These are phyloP conservation scores for Neoboletus subvelutipes DNA, from an alignment of 768 basidiomycete species.

Conservation along the genomic window DNA sequence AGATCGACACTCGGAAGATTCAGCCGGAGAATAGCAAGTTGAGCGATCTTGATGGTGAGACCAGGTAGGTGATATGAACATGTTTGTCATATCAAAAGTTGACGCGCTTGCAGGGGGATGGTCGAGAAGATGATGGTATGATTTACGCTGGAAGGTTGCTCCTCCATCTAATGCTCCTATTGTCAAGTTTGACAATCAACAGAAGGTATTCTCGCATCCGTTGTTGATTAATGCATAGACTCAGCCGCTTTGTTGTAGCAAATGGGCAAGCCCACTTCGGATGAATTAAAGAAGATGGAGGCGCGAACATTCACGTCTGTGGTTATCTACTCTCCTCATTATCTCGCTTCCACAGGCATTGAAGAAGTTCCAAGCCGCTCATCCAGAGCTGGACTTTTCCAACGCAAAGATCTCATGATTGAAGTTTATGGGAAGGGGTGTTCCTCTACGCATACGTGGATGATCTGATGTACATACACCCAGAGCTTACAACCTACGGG, in stretches of 20 bases:
- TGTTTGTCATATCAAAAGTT: constrained; percentile 3
- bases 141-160: neutral
- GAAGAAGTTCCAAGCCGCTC: constrained; percentile 83
- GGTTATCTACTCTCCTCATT: neutral
- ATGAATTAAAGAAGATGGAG: constrained; percentile 92
- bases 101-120: constrained; percentile 65
- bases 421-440: neutral
- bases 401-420: constrained; percentile 80
- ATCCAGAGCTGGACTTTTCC: constrained; percentile 94
- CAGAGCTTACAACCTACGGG: neutral
- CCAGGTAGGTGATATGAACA: constrained; percentile 53
- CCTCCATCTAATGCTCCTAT: constrained; percentile 9
- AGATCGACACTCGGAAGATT: constrained; percentile 95
- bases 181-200: constrained; percentile 45
- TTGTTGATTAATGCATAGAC: neutral
- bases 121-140: constrained; percentile 99
- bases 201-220: constrained; percentile 33
- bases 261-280: constrained; percentile 95
- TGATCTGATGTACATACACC: neutral
- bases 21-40: constrained; percentile 94
- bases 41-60: constrained; percentile 94
- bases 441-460: neutral
- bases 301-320: constrained; percentile 35
- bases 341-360: constrained; percentile 52
- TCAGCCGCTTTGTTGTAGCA: constrained; percentile 47